Evolutionary conservation across 208 protist genomes (phyloP), one percentile per base, ranked within the genome.

Genomic region (Leishmania gerbilli): DNA sequence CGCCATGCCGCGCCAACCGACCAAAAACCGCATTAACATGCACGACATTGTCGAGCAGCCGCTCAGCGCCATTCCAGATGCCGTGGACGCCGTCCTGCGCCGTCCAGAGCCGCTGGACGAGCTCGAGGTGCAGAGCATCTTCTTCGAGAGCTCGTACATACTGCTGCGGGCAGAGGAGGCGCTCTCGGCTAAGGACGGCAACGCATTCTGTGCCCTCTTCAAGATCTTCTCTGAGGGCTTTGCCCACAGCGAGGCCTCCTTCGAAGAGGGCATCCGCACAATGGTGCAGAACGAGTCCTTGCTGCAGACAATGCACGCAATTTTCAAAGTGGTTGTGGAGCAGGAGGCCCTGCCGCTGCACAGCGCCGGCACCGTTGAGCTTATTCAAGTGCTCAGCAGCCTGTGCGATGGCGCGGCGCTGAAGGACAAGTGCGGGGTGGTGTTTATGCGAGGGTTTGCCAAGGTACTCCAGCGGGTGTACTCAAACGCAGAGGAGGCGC

Each of bases 11-110:
- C 91, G 88, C 8, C 89, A 91, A 47, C 91, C 91, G 6, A 93
- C 85, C 17, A 96, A 93, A 78, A 97, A 97, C 75, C 89, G 89
- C 84, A 95, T 98, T 69, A 96, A 96, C 79, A 96, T 98, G 93
- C 95, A 96, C 82, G 95, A 98, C 80, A 95, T 98, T 74, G 85
- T 98, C 31, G 88, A 87, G 68, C 90, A 96, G 83, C 92, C 95
- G 11, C 88, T 97, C 60, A 89, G 81, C 13, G 91, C 91, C 53
- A 85, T 97, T 17, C 82, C 88, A 8, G 92, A 91, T 49, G 93
- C 93, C 34, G 91, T 98, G 51, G 90, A 95, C 67, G 92, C 95
- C n/a, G 86, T 95, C 62, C 81, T 98, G 74, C 88, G 88, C 49
- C 92, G 93, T 60, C 93, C 92, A 19, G 92, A 95, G 84, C 79